Base-by-base conservation (phyloP, 1,284 basidiomycete species). In the Erythrobasidium hasegawianum region DNA sequence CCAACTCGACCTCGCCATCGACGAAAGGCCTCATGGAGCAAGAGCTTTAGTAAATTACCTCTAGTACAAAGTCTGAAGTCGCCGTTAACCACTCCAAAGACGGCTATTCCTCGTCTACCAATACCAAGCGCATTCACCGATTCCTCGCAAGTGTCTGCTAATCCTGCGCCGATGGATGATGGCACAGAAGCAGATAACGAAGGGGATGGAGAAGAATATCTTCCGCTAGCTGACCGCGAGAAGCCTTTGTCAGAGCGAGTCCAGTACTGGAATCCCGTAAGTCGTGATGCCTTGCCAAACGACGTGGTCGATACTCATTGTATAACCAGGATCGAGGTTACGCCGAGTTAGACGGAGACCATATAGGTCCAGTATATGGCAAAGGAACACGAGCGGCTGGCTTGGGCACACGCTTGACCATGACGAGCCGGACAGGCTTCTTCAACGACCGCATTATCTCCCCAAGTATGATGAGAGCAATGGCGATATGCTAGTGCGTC, bases 361-460 rank as follows among this genome's bases (percentile, higher is more conserved):
- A 56, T 14, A n/a, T 29, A 14, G 29, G 24, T 27, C n/a, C 41
- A 9, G 33, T 39, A 5, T 24, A 26, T 24, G 52, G 38, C 52
- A 59, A 52, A 20, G 45, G 24, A 49, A 26, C 39, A 2, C 57
- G 53, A 10, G 18, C 40, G 10, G 50, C 50, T n/a, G 54, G 83
- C 11, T 84, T 92, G 72, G 88, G 89, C 22, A 93, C 90, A 2
- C 81, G 91, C 53, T 79, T 97, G 72, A 95, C 95, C 0, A 97
- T 98, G 92, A 96, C 94, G 1, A 93, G 89, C 74, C 84, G 94
- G 57, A 89, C 90, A 18, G 93, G 91, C 5, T 96, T 91, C 78
- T 95, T 96, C 81, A 90, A 93, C 82, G 90, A 74, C 55, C 72
- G 73, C 11, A 88, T 94, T 72, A 85, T 96, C 67, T 87, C 90